These are phyloP conservation scores for Fistulinella cinereoalba DNA, from an alignment of 1,284 basidiomycete species.

Conservation along the genomic window DNA sequence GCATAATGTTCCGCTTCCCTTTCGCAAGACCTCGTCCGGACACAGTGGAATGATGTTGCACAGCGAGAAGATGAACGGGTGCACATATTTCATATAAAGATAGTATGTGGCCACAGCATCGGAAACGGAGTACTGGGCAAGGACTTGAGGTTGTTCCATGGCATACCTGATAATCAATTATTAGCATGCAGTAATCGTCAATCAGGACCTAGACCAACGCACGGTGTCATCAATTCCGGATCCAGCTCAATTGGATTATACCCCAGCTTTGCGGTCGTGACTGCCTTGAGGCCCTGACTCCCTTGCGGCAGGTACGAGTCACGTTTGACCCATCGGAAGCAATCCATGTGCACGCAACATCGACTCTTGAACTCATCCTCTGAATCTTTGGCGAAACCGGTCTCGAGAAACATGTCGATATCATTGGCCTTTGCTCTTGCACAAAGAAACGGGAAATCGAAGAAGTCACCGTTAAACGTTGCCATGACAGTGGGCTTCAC, in stretches of 20 bases:
- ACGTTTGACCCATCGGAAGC: constrained; percentile 99
- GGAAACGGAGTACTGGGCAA: constrained; percentile 98
- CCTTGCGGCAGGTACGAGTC: constrained; percentile 99
- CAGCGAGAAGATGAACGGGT: constrained; percentile 98
- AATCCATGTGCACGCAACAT: constrained; percentile 97
- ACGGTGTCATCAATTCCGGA: constrained; percentile 99
- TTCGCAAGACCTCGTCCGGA: constrained; percentile 95
- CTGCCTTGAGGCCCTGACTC: constrained; percentile 97
- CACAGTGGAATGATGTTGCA: constrained; percentile 99
- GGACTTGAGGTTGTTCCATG: constrained; percentile 90
- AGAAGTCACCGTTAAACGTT: constrained; percentile 99
- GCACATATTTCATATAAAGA: constrained; percentile 99
- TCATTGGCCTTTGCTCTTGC: constrained; percentile 86
- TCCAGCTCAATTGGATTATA: constrained; percentile 98
- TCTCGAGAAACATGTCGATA: constrained; percentile 96
- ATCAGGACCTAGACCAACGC: constrained; percentile 31
- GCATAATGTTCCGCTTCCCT: constrained; percentile 95
- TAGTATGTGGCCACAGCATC: constrained; percentile 99
- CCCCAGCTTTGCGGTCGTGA: constrained; percentile 94
- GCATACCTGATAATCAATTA: constrained; percentile 70
- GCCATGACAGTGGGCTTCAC: constrained; percentile 96
- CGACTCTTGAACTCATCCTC: constrained; percentile 97
- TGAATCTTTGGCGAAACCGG: constrained; percentile 86
- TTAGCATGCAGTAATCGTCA: constrained; percentile 1
- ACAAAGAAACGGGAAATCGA: constrained; percentile 99